A percentile compares a stretch with the other conserved stretches of the same genome.
phyloP scores from a whole-genome alignment of 2,329 filamentous ascomycete species.

The Trichoderma atroviride region DNA sequence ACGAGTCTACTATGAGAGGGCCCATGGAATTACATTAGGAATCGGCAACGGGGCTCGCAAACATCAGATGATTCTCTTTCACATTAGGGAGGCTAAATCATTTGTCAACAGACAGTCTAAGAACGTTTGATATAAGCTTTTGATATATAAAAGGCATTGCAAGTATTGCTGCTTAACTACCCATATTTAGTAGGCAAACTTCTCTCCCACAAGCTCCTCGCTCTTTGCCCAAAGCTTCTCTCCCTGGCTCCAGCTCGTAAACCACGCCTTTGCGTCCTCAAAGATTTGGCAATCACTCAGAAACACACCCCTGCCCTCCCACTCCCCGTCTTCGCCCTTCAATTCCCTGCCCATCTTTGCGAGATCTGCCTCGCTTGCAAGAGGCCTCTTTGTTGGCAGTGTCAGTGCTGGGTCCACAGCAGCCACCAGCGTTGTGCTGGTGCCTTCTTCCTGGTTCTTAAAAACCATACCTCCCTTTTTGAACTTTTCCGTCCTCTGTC shows the following conservation, averaged over 20 bases:
- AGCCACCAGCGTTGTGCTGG: slow-evolving; percentile 13
- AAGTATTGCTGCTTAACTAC: background rate
- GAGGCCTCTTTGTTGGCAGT: slow-evolving; percentile 1
- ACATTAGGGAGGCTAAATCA: background rate
- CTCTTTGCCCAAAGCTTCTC: slow-evolving; percentile 18
- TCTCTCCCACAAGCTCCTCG: slow-evolving; percentile 5
- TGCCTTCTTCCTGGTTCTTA: background rate
- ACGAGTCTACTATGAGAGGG: background rate
- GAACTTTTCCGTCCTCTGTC: background rate
- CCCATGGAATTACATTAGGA: background rate
- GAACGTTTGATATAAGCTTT: background rate
- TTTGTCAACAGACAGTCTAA: background rate
- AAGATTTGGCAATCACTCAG: slow-evolving; percentile 10
- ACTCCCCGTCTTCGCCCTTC: slow-evolving; percentile 13
- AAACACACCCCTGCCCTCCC: slow-evolving; percentile 20
- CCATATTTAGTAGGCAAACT: background rate
- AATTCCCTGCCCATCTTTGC: background rate
- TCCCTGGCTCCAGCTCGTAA: slow-evolving; percentile 7
- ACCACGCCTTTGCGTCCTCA: slow-evolving; percentile 3
- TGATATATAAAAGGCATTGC: background rate
- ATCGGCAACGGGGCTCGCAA: background rate
- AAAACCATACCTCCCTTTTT: background rate
- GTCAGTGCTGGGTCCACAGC: slow-evolving; percentile 13
- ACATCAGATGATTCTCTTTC: background rate
- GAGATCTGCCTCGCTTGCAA: background rate